Percentiles rank a stretch among this genome's conserved stretches.
These are phyloP conservation scores for Byssothecium circinans DNA, from an alignment of 2,329 filamentous ascomycete genomes.

Conservation along the genomic window DNA sequence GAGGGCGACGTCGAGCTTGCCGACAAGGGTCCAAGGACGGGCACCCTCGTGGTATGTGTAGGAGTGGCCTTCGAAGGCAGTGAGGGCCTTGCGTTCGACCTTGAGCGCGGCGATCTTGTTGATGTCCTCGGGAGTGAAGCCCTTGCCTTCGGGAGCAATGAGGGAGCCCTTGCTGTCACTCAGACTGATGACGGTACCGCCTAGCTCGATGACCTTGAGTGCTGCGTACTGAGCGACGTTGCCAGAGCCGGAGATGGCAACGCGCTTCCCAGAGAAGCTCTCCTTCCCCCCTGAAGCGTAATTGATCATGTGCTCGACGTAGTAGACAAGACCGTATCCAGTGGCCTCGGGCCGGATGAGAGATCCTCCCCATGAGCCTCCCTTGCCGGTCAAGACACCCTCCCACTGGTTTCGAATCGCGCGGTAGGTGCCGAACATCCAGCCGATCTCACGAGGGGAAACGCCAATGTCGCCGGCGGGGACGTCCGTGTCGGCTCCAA, in stretches of 20 bases:
- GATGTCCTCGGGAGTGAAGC: conserved; percentile 80
- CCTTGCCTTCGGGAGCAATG: conserved; percentile 69
- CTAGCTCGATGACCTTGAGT: conserved; percentile 94
- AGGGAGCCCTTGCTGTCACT: conserved; percentile 89
- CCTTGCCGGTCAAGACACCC: conserved; percentile 96
- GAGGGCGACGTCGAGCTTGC: conserved; percentile 85
- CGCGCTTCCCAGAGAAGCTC: conserved; percentile 84
- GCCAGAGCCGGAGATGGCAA: conserved; percentile 93
- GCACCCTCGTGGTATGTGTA: conserved; percentile 87
- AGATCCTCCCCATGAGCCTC: conserved; percentile 85
- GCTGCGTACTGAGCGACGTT: conserved; percentile 98
- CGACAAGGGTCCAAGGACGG: conserved; percentile 89
- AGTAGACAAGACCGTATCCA: conserved; percentile 91
- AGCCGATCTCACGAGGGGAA: conserved; percentile 87
- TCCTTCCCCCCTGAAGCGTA: conserved; percentile 78
- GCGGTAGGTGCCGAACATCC: conserved; percentile 92
- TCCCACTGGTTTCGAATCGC: conserved; percentile 87
- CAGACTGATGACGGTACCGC: conserved; percentile 86
- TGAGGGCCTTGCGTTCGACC: conserved; percentile 80
- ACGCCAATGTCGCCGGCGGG: conserved; percentile 98
- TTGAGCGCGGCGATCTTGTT: conserved; percentile 80
- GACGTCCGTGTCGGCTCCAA: conserved; percentile 89
- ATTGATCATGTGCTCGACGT: conserved; percentile 59
- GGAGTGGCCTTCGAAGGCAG: conserved; percentile 67
- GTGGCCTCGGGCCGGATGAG: conserved; percentile 96